These are phyloP conservation scores for Colletotrichum sp. DNA, from an alignment of 2,329 filamentous ascomycete genomes.

Conservation along the genomic window DNA sequence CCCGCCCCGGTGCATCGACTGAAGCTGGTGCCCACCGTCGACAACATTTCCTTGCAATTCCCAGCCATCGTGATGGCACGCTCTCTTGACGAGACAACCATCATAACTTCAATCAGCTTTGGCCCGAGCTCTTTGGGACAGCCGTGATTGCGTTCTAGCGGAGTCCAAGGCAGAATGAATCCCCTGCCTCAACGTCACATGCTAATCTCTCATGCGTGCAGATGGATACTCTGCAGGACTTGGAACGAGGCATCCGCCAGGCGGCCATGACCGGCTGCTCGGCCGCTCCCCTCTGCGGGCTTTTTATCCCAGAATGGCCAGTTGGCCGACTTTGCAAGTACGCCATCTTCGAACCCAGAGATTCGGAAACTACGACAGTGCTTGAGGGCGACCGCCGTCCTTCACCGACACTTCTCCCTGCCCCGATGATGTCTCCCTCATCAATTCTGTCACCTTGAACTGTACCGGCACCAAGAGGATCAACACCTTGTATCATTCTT, in stretches of 20 bases:
- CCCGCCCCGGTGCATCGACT: not conserved
- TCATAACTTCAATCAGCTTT: not conserved
- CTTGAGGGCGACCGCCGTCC: not conserved
- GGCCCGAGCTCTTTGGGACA: not conserved
- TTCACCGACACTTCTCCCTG: not conserved
- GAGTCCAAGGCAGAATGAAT: not conserved
- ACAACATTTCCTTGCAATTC: not conserved
- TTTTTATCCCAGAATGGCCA: not conserved
- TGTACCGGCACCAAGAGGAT: not conserved
- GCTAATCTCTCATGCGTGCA: not conserved
- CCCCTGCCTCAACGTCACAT: not conserved
- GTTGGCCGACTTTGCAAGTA: not conserved
- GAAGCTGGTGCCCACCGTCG: not conserved
- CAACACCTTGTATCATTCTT: not conserved
- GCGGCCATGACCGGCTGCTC: not conserved
- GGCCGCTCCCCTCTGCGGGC: not conserved
- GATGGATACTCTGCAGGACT: not conserved
- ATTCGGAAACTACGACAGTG: too few relatives aligned
- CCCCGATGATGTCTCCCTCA: not conserved
- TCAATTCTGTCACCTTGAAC: not conserved
- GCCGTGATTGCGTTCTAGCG: not conserved
- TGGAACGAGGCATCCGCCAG: not conserved
- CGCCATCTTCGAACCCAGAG: not conserved
- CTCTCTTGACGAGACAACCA: not conserved
- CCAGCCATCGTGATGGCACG: not conserved